A percentile compares a stretch with the other conserved stretches of the same genome.
phyloP scores from a whole-genome alignment of 371 early-diverging fungal genomes.

The Blakeslea trispora region DNA sequence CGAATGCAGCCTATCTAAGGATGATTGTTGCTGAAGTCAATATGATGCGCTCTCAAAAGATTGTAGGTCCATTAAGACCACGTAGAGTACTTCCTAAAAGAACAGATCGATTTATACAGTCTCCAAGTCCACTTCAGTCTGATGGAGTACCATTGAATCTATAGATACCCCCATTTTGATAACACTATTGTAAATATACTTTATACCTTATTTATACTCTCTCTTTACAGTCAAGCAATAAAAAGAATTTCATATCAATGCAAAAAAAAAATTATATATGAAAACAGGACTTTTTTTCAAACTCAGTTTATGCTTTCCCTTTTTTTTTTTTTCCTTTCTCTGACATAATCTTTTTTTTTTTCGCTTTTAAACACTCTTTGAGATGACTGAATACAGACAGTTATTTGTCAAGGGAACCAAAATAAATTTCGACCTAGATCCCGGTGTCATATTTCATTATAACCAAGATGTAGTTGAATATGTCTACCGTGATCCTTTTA shows the following conservation, averaged over 20 bases:
- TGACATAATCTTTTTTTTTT: constrained; percentile 6
- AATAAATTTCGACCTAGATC: constrained; percentile 8
- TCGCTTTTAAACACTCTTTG: not conserved
- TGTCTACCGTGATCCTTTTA: not conserved
- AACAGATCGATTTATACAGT: constrained; percentile 31
- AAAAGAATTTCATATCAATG: too few relatives aligned
- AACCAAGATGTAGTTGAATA: not conserved
- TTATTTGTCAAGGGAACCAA: not conserved
- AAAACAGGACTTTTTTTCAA: too few relatives aligned
- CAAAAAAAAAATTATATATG: too few relatives aligned
- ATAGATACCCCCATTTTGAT: not conserved
- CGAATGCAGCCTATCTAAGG: constrained; percentile 56
- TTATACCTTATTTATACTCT: not conserved
- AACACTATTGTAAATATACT: too few relatives aligned
- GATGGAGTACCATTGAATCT: too few relatives aligned
- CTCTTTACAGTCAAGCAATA: too few relatives aligned
- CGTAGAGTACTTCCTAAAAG: constrained; percentile 50
- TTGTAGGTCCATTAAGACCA: constrained; percentile 59
- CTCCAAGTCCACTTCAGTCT: constrained; percentile 33
- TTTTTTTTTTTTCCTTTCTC: constrained; percentile 1
- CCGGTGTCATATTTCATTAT: constrained; percentile 5
- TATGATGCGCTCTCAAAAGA: constrained; percentile 64
- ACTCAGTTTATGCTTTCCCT: not conserved
- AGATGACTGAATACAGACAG: constrained; percentile 5
- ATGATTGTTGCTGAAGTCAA: constrained; percentile 63